Base-by-base conservation (phyloP, 805 yeast species). In the Kodamaea kakaduensis region DNA sequence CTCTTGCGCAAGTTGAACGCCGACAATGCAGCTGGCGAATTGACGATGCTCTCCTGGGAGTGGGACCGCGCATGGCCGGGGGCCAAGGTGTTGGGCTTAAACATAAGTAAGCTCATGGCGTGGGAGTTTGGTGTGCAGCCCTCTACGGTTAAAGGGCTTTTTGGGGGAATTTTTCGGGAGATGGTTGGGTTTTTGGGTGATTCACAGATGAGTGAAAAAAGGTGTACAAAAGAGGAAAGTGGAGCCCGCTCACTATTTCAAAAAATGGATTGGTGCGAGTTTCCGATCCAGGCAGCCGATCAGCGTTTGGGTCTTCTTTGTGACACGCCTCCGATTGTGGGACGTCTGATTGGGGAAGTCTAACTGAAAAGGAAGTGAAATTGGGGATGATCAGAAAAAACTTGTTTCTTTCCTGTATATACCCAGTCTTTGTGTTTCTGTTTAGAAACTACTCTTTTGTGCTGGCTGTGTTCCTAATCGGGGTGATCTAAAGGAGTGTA, bases 31-130 rank as follows among this genome's bases (percentile, higher is more conserved):
- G 25, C 15, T 9, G 36, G 31, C 15, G 36, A 27, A 14, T 44
- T 27, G 25, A 36, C 8, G 37, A 37, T 18, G 36, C 17, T 25
- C 42, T 52, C 58, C 45, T 55, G 62, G 20, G 67, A 60, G 18
- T 54, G 57, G 21, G 68, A 56, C 40, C 62, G 51, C 6, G 47
- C 44, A 38, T 61, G 68, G 34, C 57, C 54, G 15, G 56, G 50
- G 25, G 44, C 44, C 37, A 55, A 50, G n/a, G 56, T 43, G 41
- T 53, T 50, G 36, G 52, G 65, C 36, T 57, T 54, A 41, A 29
- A 23, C 38, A 34, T 34, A 13, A 34, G 31, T 29, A 34, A 15
- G 31, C 38, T 34, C 38, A 34, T 34, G 25, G n/a, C 25, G 24
- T 18, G 14, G 25, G 18, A 7, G 22, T 17, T 19, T 14, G 23